These are phyloP conservation scores for Lactarius psammicola DNA, from an alignment of 768 basidiomycete genomes.

Conservation along the genomic window DNA sequence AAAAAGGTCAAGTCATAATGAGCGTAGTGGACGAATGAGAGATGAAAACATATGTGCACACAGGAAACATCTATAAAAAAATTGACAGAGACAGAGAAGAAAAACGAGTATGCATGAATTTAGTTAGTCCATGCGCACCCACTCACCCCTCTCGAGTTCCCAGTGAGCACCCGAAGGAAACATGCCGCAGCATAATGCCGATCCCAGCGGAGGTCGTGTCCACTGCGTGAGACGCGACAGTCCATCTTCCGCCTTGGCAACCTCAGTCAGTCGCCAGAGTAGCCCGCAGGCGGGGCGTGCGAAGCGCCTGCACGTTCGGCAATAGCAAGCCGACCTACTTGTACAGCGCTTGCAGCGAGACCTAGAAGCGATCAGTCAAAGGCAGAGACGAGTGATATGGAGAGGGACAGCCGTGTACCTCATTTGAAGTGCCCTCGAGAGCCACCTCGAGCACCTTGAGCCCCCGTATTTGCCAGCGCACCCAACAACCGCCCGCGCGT, in stretches of 20 bases:
- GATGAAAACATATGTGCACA: not conserved
- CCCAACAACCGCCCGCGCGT: conserved; percentile 36
- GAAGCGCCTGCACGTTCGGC: conserved; percentile 33
- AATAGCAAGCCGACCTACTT: conserved; percentile 34
- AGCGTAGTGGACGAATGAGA: not conserved
- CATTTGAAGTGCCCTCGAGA: conserved; percentile 33
- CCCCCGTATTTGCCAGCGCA: conserved; percentile 34
- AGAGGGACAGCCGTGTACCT: conserved; percentile 28
- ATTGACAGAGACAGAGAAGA: not conserved
- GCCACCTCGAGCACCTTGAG: conserved; percentile 33
- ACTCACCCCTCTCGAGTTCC: conserved; percentile 21
- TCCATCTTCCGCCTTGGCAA: conserved; percentile 37
- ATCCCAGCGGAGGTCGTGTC: conserved; percentile 33
- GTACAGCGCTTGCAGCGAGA: conserved; percentile 32
- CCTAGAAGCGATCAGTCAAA: not conserved
- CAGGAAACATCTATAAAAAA: not conserved
- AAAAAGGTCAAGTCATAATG: not conserved
- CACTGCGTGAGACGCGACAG: conserved; percentile 32
- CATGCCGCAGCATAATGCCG: conserved; percentile 30
- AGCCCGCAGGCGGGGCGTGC: conserved; percentile 36
- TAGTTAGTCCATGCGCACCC: conserved; percentile 10
- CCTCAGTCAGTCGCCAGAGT: conserved; percentile 39
- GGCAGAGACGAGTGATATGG: not conserved
- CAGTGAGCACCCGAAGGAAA: conserved; percentile 36
- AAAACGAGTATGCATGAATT: not conserved